These are phyloP conservation scores for Trametes polyzona DNA, from an alignment of 1,284 basidiomycete species.

Conservation along the genomic window DNA sequence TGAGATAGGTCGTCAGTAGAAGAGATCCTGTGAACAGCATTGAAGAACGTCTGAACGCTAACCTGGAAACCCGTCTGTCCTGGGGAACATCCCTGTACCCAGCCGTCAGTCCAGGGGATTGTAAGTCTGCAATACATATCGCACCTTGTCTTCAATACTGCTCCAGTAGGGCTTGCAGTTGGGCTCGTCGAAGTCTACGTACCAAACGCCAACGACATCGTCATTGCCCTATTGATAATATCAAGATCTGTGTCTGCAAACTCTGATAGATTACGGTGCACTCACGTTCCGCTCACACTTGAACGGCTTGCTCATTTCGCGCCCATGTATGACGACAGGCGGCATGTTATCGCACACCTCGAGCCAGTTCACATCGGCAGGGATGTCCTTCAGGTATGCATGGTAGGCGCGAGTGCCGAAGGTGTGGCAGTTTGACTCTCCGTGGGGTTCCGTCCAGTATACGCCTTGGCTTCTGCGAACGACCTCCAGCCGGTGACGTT, in stretches of 20 bases:
- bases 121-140: too few relatives aligned
- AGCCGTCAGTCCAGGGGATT: too few relatives aligned
- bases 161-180: slow-evolving; percentile 28
- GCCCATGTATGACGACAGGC: slow-evolving; percentile 19
- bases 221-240: neutral
- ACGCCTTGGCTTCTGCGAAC: slow-evolving; percentile 21
- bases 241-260: neutral
- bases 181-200: slow-evolving; percentile 27
- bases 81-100: too few relatives aligned
- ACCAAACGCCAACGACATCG: slow-evolving; percentile 27
- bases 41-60: too few relatives aligned
- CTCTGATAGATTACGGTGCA: neutral
- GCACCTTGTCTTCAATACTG: slow-evolving; percentile 15
- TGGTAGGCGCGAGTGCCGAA: slow-evolving; percentile 24
- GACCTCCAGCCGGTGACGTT: slow-evolving; percentile 20
- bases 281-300: slow-evolving; percentile 20
- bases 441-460: slow-evolving; percentile 22
- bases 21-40: too few relatives aligned
- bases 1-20: too few relatives aligned
- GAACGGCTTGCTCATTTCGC: slow-evolving; percentile 16
- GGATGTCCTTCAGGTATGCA: slow-evolving; percentile 19
- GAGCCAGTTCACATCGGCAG: slow-evolving; percentile 16
- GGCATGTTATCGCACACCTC: slow-evolving; percentile 26
- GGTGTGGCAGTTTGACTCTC: slow-evolving; percentile 14
- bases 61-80: too few relatives aligned